phyloP scores from a whole-genome alignment of 1,139 yeast genomes.

The Magnusiomyces tetraspermus region DNA sequence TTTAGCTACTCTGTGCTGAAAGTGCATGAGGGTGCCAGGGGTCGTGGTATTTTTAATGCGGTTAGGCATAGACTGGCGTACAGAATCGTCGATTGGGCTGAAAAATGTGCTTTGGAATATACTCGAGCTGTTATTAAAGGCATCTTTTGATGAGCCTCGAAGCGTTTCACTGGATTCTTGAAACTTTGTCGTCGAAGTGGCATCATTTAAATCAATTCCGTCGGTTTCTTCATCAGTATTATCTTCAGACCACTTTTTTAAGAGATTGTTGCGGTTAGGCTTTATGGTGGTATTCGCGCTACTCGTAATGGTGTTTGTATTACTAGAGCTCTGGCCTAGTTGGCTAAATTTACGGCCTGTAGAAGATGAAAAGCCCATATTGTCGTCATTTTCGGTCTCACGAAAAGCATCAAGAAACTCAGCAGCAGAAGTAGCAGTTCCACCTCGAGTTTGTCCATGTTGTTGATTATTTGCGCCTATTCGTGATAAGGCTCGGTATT shows the following conservation, averaged over 20 bases:
- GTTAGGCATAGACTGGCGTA: background rate
- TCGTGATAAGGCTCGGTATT: background rate
- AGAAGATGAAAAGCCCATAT: background rate
- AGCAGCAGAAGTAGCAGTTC: constrained; percentile 6
- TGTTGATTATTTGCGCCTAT: background rate
- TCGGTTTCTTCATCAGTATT: background rate
- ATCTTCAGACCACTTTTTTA: too few relatives aligned
- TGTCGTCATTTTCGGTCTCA: constrained; percentile 11
- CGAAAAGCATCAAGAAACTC: constrained; percentile 10
- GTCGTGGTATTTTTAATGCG: background rate
- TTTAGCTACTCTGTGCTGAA: background rate
- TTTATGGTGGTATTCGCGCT: too few relatives aligned
- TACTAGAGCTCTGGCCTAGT: too few relatives aligned
- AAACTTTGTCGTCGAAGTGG: background rate
- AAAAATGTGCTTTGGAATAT: too few relatives aligned
- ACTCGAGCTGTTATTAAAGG: too few relatives aligned
- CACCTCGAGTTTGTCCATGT: background rate
- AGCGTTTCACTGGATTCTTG: background rate
- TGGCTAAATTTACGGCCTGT: too few relatives aligned
- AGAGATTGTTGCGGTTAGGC: too few relatives aligned
- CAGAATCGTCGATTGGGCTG: too few relatives aligned
- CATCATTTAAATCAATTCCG: background rate
- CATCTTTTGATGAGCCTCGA: background rate
- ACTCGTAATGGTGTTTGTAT: too few relatives aligned
- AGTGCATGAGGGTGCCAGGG: background rate